These are phyloP conservation scores for Suillus clintonianus DNA, from an alignment of 768 basidiomycete genomes.

Conservation along the genomic window DNA sequence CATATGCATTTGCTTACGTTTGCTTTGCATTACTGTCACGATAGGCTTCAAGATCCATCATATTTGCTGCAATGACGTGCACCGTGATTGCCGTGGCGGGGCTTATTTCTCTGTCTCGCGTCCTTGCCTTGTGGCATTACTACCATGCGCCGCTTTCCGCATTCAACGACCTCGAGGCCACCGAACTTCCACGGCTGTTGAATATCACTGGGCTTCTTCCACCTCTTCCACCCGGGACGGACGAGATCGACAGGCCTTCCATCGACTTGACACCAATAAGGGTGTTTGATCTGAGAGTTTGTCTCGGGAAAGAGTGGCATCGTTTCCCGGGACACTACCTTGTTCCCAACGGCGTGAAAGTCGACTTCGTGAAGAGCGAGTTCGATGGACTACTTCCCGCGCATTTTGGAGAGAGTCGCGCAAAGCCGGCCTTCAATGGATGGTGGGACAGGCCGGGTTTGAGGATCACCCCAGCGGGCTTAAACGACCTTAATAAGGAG, in stretches of 20 bases:
- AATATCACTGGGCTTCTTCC: slow-evolving; percentile 68
- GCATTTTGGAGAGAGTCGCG: slow-evolving; percentile 55
- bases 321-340: slow-evolving; percentile 91
- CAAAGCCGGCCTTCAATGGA: not conserved
- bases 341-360: slow-evolving; percentile 76
- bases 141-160: slow-evolving; percentile 88
- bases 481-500: slow-evolving; percentile 91
- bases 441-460: slow-evolving; percentile 56
- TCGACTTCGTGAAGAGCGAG: slow-evolving; percentile 91
- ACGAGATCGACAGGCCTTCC: slow-evolving; percentile 45
- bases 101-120: slow-evolving; percentile 76
- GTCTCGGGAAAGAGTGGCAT: slow-evolving; percentile 95
- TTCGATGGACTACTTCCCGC: slow-evolving; percentile 89
- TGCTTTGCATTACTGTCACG: not conserved
- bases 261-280: slow-evolving; percentile 71
- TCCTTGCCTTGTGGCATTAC: slow-evolving; percentile 81
- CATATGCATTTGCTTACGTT: not conserved
- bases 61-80: slow-evolving; percentile 80
- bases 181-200: slow-evolving; percentile 82
- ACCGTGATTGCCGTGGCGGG: slow-evolving; percentile 65
- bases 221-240: slow-evolving; percentile 40
- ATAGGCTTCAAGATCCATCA: slow-evolving; percentile 73
- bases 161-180: slow-evolving; percentile 66
- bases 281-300: slow-evolving; percentile 73
- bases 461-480: slow-evolving; percentile 54